Base-by-base conservation (phyloP, 2,329 filamentous ascomycete genomes). In the Sporothrix schenckii region DNA sequence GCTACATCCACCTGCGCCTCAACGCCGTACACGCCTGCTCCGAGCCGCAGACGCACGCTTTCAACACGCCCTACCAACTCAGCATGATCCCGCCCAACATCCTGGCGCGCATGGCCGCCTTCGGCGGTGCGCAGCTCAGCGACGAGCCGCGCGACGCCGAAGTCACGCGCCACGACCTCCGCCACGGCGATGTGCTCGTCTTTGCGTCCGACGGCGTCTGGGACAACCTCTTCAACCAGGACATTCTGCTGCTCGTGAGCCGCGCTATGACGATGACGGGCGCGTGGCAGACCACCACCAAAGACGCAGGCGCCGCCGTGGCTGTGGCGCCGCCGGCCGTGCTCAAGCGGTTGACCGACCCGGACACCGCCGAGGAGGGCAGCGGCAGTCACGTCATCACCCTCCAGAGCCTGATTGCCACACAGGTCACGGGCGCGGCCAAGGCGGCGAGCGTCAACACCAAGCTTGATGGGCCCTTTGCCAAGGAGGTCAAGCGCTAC, bases 1-100 rank as follows among this genome's bases (percentile, higher is more conserved):
- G 95, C 44, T 98, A 94, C 79, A 86, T 98, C 70, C 91, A 97
- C 72, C 84, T 98, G 72, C 89, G 93, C 16, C 87, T 92, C 34
- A 96, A 94, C 75, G 92, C 91, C 16, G 92, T 99, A 44, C 91
- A 95, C 79, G 87, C 91, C 70, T 90, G 89, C 77, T 97, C 93
- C 1, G 87, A 89, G 63, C 91, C 93, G 30, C 95, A 99, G 80
- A 97, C 93, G 0, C 95, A 99, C 79, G 93, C 91, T 56, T 99
- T 99, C 86, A 99, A 99, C 80, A 98, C 95, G 0, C 95, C 95
- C 0, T 99, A 92, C 78, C 95, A 99, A 80, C 87, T 99, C 53
- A 94, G 93, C 69, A 89, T 97, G 68, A 90, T 97, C 9, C 94
- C 95, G 0, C 87, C 91, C 3, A 88, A 87, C 75, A 90, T 97